Conservation (phyloP, 768 basidiomycete species). For the Tricholoma terreum region DNA sequence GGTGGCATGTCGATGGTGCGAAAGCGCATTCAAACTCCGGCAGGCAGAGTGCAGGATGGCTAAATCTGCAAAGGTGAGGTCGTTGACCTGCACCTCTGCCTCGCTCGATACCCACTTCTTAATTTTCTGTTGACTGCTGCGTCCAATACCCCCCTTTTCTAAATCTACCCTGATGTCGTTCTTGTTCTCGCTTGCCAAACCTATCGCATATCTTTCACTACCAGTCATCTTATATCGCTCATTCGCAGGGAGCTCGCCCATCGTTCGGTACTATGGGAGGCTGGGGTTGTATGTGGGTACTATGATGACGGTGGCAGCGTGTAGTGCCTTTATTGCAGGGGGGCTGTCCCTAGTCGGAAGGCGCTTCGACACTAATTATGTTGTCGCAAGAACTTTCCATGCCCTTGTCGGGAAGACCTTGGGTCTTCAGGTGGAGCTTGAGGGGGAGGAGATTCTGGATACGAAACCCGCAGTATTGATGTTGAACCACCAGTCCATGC, state of each 20-base stretch:
- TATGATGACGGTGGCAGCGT: conserved; percentile 65
- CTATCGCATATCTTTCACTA: conserved; percentile 74
- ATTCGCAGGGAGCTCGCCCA: conserved; percentile 51
- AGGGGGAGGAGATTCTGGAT: conserved; percentile 80
- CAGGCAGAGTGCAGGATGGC: background rate
- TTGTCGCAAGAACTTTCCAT: conserved; percentile 86
- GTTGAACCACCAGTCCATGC: conserved; percentile 91
- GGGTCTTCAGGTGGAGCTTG: conserved; percentile 70
- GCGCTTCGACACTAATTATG: conserved; percentile 75
- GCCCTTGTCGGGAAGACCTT: conserved; percentile 56
- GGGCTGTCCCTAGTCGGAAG: conserved; percentile 65
- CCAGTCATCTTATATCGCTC: conserved; percentile 65
- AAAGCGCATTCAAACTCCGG: conserved; percentile 18
- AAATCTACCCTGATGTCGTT: conserved; percentile 51
- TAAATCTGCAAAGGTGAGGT: background rate
- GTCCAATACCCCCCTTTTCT: conserved; percentile 7
- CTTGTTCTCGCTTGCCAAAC: conserved; percentile 57
- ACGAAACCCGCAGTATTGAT: conserved; percentile 74
- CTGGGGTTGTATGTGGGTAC: conserved; percentile 70
- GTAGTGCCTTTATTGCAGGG: conserved; percentile 66
- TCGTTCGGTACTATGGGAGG: conserved; percentile 70
- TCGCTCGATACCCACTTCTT: conserved; percentile 8
- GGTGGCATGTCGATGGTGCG: background rate
- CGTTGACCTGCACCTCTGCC: conserved; percentile 10
- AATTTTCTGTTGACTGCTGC: background rate